phyloP scores from a whole-genome alignment of 257 asterid genomes.

The Solanum dulcamara region DNA sequence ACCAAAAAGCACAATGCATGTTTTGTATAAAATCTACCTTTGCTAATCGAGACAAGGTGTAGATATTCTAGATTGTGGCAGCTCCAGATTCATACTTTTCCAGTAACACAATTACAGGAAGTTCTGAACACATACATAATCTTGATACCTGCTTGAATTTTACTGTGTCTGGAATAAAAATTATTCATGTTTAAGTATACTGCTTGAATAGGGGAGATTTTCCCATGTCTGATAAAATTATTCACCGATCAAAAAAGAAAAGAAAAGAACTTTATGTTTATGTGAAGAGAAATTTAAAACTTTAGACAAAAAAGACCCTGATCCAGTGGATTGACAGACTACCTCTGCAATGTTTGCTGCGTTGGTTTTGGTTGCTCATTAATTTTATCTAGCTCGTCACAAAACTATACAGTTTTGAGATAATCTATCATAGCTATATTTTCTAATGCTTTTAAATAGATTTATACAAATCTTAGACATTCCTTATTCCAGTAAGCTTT shows the following conservation, averaged over 20 bases:
- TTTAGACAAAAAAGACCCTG: neutral
- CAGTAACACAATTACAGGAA: neutral
- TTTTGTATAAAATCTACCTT: neutral
- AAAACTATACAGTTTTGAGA: neutral
- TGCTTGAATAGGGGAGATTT: neutral
- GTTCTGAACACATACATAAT: neutral
- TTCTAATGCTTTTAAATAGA: neutral
- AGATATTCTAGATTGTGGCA: neutral
- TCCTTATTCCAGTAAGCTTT: neutral
- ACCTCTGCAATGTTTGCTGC: neutral
- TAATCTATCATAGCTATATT: neutral
- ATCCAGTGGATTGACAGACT: neutral
- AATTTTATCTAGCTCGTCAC: neutral
- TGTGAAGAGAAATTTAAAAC: neutral
- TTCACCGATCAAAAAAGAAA: neutral
- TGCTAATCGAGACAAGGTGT: neutral
- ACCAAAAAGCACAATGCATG: neutral
- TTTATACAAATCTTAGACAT: neutral
- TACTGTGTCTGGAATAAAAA: neutral
- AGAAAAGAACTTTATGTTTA: neutral
- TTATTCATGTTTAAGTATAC: neutral
- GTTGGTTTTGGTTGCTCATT: neutral
- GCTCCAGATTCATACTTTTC: neutral
- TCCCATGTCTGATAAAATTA: neutral
- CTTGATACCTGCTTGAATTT: neutral